phyloP scores from a whole-genome alignment of 768 basidiomycete genomes.

The Lactifluus piperatus region DNA sequence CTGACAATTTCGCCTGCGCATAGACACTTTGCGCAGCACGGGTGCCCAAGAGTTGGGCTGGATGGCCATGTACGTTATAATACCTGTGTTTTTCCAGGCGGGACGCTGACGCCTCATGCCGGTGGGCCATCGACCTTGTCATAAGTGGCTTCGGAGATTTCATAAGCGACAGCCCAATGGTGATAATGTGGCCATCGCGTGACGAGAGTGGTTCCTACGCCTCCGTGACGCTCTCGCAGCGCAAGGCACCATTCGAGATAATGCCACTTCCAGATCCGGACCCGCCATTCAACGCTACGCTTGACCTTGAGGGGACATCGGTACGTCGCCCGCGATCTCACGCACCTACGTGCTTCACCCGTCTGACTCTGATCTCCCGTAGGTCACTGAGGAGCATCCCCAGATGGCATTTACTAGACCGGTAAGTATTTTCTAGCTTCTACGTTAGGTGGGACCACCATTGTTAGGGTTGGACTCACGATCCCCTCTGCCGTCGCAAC shows the following conservation, averaged over 20 bases:
- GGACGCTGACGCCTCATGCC: background rate
- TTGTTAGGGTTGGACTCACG: background rate
- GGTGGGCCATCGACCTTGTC: background rate
- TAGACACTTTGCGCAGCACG: constrained; percentile 21
- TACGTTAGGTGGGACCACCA: background rate
- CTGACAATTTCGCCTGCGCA: background rate
- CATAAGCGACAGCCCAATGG: constrained; percentile 56
- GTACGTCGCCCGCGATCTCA: constrained; percentile 27
- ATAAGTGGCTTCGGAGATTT: constrained; percentile 47
- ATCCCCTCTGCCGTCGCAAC: background rate
- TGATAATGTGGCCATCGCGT: constrained; percentile 62
- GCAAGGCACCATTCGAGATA: constrained; percentile 41
- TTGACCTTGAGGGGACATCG: constrained; percentile 27
- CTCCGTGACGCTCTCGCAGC: constrained; percentile 55
- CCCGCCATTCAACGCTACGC: constrained; percentile 46
- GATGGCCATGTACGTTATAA: constrained; percentile 22
- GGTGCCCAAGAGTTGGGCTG: constrained; percentile 18
- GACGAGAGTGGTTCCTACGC: constrained; percentile 31
- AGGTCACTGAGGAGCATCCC: background rate
- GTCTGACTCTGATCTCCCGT: background rate
- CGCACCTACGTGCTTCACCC: too few relatives aligned
- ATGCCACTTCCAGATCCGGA: constrained; percentile 48
- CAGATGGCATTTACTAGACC: constrained; percentile 12
- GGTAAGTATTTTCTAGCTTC: constrained; percentile 17
- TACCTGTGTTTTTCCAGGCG: background rate